These are phyloP conservation scores for Cyberlindnera mrakii DNA, from an alignment of 805 yeast species.

Conservation along the genomic window DNA sequence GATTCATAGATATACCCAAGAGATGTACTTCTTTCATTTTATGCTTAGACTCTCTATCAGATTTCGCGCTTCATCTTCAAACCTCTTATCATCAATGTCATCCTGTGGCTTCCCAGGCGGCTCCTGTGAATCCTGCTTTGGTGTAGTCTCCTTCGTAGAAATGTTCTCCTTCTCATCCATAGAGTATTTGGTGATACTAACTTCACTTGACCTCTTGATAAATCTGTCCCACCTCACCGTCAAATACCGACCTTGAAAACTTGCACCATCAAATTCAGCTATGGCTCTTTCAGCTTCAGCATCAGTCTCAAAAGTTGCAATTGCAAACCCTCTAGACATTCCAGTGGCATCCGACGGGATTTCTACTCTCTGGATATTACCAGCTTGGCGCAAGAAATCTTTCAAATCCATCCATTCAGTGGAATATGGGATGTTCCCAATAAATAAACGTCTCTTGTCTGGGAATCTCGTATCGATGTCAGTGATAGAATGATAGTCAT, in stretches of 20 bases:
- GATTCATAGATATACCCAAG: neutral
- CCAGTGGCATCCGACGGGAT: conserved; percentile 34
- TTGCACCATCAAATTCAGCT: conserved; percentile 40
- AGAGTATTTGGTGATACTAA: conserved; percentile 3
- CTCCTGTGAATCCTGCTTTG: conserved; percentile 7
- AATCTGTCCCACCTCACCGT: conserved; percentile 57
- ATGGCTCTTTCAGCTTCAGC: conserved; percentile 46
- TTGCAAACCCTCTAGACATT: conserved; percentile 54
- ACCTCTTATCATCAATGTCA: conserved; percentile 13
- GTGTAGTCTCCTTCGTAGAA: neutral
- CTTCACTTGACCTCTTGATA: conserved; percentile 27
- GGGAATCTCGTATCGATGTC: conserved; percentile 10
- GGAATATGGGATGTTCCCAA: conserved; percentile 51
- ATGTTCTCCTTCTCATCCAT: neutral
- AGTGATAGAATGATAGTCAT: conserved; percentile 19
- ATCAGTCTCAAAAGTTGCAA: conserved; percentile 44
- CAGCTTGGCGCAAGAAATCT: conserved; percentile 28
- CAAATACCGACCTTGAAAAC: conserved; percentile 54
- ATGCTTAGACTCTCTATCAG: conserved; percentile 17
- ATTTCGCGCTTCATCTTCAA: conserved; percentile 21
- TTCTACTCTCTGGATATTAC: conserved; percentile 26
- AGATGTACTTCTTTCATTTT: neutral
- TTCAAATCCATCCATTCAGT: conserved; percentile 35
- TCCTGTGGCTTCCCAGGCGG: neutral
- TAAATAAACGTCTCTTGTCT: conserved; percentile 39